These are phyloP conservation scores for Fusarium heterosporum DNA, from an alignment of 2,329 filamentous ascomycete genomes.

Conservation along the genomic window DNA sequence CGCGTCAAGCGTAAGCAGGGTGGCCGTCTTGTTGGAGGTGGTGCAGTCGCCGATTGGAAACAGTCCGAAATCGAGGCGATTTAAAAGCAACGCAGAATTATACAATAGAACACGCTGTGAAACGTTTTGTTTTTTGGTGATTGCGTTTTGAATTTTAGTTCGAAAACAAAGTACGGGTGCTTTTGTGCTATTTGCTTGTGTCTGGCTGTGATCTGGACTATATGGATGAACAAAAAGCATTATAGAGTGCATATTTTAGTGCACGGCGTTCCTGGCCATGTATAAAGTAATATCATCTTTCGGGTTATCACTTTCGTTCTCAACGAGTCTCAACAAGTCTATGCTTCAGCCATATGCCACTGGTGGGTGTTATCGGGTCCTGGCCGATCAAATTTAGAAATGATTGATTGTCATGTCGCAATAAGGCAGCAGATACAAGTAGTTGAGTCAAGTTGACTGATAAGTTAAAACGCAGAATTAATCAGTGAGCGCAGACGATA, in stretches of 20 bases:
- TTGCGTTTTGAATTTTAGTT: background rate
- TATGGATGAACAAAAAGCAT: slow-evolving; percentile 5
- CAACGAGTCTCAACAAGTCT: background rate
- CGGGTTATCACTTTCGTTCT: background rate
- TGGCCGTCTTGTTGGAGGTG: slow-evolving; percentile 68
- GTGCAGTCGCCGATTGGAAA: slow-evolving; percentile 66
- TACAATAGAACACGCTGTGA: slow-evolving; percentile 2
- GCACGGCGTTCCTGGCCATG: slow-evolving; percentile 33
- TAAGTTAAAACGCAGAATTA: slow-evolving; percentile 37
- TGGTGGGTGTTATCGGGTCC: background rate
- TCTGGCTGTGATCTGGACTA: background rate
- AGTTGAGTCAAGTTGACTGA: slow-evolving; percentile 16
- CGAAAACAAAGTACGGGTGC: background rate
- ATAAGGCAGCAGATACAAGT: background rate
- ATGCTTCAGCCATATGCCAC: background rate
- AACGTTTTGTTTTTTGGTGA: slow-evolving; percentile 11
- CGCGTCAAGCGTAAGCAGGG: slow-evolving; percentile 92
- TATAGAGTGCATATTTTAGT: slow-evolving; percentile 22
- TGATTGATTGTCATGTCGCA: background rate
- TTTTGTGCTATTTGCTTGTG: background rate
- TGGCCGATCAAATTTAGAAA: background rate
- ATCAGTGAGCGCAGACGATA: slow-evolving; percentile 35
- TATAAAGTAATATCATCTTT: slow-evolving; percentile 14
- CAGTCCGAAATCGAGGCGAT: slow-evolving; percentile 74
- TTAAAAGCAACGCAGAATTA: slow-evolving; percentile 50